Evolutionary conservation across 129 eudicot genomes (phyloP).

Genomic region (Saposhnikovia divaricata): DNA sequence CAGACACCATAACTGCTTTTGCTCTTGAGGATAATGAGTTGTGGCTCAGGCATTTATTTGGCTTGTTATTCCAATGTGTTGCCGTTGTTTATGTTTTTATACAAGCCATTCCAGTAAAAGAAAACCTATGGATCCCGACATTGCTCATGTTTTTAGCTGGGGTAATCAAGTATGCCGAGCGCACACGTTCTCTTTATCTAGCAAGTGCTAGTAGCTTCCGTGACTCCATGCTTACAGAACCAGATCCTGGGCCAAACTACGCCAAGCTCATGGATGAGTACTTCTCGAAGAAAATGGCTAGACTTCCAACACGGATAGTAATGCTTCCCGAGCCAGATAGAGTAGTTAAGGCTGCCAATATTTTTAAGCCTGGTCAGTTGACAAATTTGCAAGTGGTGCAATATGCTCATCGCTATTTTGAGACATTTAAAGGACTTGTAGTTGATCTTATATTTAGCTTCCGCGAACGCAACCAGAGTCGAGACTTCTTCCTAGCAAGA

Average conservation of each 20-base stretch:
- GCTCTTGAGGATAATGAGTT: slow-evolving; percentile 15
- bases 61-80: slow-evolving; percentile 30
- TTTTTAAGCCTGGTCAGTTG: neutral
- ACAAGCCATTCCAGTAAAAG: neutral
- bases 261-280: slow-evolving; percentile 19
- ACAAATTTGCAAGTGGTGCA: slow-evolving; percentile 36
- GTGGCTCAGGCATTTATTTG: slow-evolving; percentile 52
- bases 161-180: slow-evolving; percentile 13
- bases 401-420: slow-evolving; percentile 34
- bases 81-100: neutral
- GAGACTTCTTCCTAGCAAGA: slow-evolving; percentile 29
- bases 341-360: slow-evolving; percentile 5
- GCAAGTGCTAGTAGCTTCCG: slow-evolving; percentile 43
- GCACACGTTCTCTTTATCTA: slow-evolving; percentile 39
- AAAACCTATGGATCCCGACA: slow-evolving; percentile 11
- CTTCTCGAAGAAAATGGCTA: slow-evolving; percentile 34
- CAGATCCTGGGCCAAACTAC: slow-evolving; percentile 60
- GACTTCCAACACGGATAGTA: slow-evolving; percentile 20
- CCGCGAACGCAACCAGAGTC: slow-evolving; percentile 16
- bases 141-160: slow-evolving; percentile 8
- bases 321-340: slow-evolving; percentile 18
- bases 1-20: slow-evolving; percentile 41
- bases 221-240: slow-evolving; percentile 34
- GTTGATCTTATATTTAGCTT: slow-evolving; percentile 22
- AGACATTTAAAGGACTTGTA: slow-evolving; percentile 39